A percentile compares a stretch with the other conserved stretches of the same genome.
Evolutionary conservation across 352 stramenopile genomes (phyloP).

Genomic region (Phytopythium delawarense): DNA sequence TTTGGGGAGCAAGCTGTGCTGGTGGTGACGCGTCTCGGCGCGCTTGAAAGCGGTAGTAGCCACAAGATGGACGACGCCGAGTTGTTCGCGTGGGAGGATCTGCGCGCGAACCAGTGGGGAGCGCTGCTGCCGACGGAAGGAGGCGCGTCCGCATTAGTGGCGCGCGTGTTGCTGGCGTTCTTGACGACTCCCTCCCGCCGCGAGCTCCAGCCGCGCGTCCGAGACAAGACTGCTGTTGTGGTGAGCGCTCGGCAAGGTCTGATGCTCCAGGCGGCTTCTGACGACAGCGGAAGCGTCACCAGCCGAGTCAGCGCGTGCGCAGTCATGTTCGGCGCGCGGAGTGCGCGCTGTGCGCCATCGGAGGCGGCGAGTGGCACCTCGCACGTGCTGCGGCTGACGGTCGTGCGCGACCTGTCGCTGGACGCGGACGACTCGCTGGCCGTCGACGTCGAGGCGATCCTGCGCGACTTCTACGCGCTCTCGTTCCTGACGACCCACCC

Average conservation of each 20-base stretch:
- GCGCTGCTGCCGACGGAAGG: constrained; percentile 31
- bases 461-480: constrained; percentile 57
- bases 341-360: constrained; percentile 9
- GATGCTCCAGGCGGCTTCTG: neutral
- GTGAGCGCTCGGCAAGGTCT: constrained; percentile 18
- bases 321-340: constrained; percentile 16
- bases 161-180: constrained; percentile 34
- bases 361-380: constrained; percentile 15
- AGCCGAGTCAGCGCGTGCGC: constrained; percentile 1
- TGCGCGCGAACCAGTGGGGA: constrained; percentile 25
- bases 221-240: constrained; percentile 32
- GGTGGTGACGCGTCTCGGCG: constrained; percentile 37
- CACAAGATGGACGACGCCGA: constrained; percentile 24
- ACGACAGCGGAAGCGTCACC: neutral
- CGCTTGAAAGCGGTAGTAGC: constrained; percentile 6
- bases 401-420: constrained; percentile 29
- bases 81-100: constrained; percentile 29
- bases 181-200: constrained; percentile 28
- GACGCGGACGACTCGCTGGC: constrained; percentile 17
- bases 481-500: constrained; percentile 77
- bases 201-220: constrained; percentile 40
- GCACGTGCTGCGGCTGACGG: constrained; percentile 29
- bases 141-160: constrained; percentile 16
- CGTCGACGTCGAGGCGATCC: constrained; percentile 24
- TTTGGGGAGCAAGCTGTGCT: constrained; percentile 47